These are phyloP conservation scores for Colletotrichum gigasporum DNA, from an alignment of 2,329 filamentous ascomycete genomes.

Conservation along the genomic window DNA sequence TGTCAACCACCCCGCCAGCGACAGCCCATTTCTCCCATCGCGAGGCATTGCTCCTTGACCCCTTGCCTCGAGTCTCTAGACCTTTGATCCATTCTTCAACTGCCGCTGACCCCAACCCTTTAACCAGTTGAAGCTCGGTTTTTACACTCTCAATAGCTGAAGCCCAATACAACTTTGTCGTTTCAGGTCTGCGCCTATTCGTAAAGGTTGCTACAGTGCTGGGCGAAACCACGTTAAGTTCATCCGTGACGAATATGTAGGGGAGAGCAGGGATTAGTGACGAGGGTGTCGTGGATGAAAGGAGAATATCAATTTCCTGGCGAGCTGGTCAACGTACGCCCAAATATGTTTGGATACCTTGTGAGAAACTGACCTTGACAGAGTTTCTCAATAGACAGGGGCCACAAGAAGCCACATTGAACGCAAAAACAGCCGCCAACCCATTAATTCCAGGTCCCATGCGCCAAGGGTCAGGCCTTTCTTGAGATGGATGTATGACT, in stretches of 20 bases:
- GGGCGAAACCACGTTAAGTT: constrained; percentile 68
- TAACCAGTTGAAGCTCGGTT: constrained; percentile 69
- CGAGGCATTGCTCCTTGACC: constrained; percentile 67
- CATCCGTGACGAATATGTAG: constrained; percentile 71
- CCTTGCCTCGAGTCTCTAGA: constrained; percentile 69
- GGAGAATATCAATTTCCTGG: constrained; percentile 76
- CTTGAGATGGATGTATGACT: constrained; percentile 34
- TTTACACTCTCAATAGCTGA: constrained; percentile 70
- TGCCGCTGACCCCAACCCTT: constrained; percentile 72
- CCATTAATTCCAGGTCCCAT: constrained; percentile 69
- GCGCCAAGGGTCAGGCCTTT: constrained; percentile 58
- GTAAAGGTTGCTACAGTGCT: constrained; percentile 61
- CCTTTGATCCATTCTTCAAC: constrained; percentile 85
- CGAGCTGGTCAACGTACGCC: constrained; percentile 35
- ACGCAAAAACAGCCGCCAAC: constrained; percentile 76
- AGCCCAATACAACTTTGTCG: constrained; percentile 73
- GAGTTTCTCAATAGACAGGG: constrained; percentile 69
- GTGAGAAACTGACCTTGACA: constrained; percentile 66
- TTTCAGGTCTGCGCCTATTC: constrained; percentile 55
- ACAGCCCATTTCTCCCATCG: constrained; percentile 81
- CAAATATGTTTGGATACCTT: constrained; percentile 30
- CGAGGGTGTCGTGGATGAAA: constrained; percentile 68
- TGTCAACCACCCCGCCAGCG: constrained; percentile 51
- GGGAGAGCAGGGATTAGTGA: constrained; percentile 74
- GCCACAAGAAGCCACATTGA: constrained; percentile 73